phyloP scores from a whole-genome alignment of 495 filamentous ascomycete species.

The Hypoxylon trugodes region DNA sequence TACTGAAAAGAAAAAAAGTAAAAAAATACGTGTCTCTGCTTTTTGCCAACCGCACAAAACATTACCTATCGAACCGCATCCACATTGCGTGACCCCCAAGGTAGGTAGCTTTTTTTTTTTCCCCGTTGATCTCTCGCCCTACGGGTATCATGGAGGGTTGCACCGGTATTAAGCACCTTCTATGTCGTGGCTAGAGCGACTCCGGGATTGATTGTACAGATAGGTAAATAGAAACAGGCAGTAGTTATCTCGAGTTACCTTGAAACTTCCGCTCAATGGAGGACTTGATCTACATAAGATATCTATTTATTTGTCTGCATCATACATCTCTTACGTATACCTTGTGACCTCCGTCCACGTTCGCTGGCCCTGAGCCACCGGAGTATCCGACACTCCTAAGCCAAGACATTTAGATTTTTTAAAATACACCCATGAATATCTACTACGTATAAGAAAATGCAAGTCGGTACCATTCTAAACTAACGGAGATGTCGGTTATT shows the following conservation, averaged over 20 bases:
- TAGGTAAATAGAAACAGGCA: too few relatives aligned
- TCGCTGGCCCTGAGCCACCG: slow-evolving; percentile 12
- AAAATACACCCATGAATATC: neutral
- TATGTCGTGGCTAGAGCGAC: slow-evolving; percentile 15
- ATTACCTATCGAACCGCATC: slow-evolving; percentile 9
- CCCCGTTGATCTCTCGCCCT: slow-evolving; percentile 34
- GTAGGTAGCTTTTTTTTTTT: too few relatives aligned
- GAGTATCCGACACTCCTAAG: slow-evolving; percentile 13
- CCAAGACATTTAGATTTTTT: neutral
- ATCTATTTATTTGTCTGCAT: slow-evolving; percentile 2
- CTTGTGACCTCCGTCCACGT: slow-evolving; percentile 3
- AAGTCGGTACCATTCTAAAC: neutral
- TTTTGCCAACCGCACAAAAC: slow-evolving; percentile 24
- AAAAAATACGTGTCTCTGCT: slow-evolving; percentile 24
- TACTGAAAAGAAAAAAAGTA: too few relatives aligned
- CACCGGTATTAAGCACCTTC: slow-evolving; percentile 30
- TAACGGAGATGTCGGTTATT: slow-evolving; percentile 7
- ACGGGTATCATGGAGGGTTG: slow-evolving; percentile 29
- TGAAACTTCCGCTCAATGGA: too few relatives aligned
- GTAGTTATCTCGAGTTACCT: too few relatives aligned
- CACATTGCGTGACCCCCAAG: neutral
- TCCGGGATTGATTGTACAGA: neutral
- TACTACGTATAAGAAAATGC: too few relatives aligned
- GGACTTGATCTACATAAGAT: too few relatives aligned
- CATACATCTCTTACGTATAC: too few relatives aligned